Conservation (phyloP, 2,329 filamentous ascomycete genomes). For the Cryphonectria nitschkei region DNA sequence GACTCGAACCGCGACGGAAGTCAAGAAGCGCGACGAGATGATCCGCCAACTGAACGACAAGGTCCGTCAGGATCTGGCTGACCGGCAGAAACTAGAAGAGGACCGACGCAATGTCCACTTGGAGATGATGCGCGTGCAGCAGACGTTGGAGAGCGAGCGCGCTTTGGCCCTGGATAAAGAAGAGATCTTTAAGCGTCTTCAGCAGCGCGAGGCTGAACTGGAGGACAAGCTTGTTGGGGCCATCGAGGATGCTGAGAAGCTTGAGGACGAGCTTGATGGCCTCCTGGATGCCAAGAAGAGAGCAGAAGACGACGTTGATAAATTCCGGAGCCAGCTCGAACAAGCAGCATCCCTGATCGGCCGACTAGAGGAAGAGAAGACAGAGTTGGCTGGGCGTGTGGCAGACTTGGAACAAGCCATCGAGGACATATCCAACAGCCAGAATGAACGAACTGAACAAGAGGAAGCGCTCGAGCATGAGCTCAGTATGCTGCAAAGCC, state of each 20-base stretch:
- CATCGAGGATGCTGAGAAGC: slow-evolving; percentile 88
- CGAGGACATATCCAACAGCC: slow-evolving; percentile 68
- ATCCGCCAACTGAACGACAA: slow-evolving; percentile 86
- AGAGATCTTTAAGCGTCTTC: slow-evolving; percentile 97
- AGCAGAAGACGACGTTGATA: slow-evolving; percentile 81
- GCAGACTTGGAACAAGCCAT: slow-evolving; percentile 72
- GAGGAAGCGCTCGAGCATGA: slow-evolving; percentile 81
- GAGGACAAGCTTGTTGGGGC: slow-evolving; percentile 91
- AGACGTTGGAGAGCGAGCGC: slow-evolving; percentile 92
- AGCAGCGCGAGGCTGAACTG: slow-evolving; percentile 87
- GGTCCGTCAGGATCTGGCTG: slow-evolving; percentile 74
- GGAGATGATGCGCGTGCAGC: slow-evolving; percentile 87
- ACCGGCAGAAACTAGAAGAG: slow-evolving; percentile 83
- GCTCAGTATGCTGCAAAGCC: slow-evolving; percentile 88
- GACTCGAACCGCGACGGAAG: slow-evolving; percentile 87
- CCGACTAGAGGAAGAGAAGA: slow-evolving; percentile 85
- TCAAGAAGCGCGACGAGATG: slow-evolving; percentile 93
- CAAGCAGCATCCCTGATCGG: slow-evolving; percentile 88
- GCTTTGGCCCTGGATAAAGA: slow-evolving; percentile 97
- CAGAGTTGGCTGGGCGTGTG: slow-evolving; percentile 69
- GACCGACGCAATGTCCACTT: slow-evolving; percentile 84
- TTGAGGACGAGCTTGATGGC: slow-evolving; percentile 92
- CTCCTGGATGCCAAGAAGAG: slow-evolving; percentile 87
- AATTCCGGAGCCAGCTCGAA: slow-evolving; percentile 80
- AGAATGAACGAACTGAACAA: slow-evolving; percentile 74